Base-by-base conservation (phyloP, 75 land plant genomes). In the Picea sitchensis region DNA sequence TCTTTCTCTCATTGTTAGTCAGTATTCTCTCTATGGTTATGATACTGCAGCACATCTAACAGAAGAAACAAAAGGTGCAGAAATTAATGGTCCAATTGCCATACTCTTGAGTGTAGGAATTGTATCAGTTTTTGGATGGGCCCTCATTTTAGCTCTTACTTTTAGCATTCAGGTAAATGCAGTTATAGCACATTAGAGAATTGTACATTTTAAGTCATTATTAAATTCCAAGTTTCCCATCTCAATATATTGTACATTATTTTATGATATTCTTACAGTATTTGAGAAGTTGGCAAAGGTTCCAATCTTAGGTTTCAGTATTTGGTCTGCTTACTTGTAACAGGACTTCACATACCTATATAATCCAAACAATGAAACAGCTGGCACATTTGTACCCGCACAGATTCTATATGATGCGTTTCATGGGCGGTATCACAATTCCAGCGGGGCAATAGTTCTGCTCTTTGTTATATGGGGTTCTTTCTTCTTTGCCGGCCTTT, bases 381-480 rank as follows among this genome's bases (percentile, higher is more conserved):
- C 90, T 30, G 97, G 97, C 63, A 78, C 73, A 38, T 95, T 92
- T 86, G 95, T 93, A 26, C 93, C 96, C 15, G 97, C 92, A 61
- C 97, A 95, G 75, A 95, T 95, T 63, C 86, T 95, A 12, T 95
- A 93, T 71, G 97, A 95, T 89, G 97, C 95, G 59, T 93, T 95
- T 80, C 88, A 93, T 87, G 97, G 97, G 79, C 79, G 97, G 41
- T 93, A 87, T 77, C 88, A 89, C 18, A 93, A 85, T 80, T 76
- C 85, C 34, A 76, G 85, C 75, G 97, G 95, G 36, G 95, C 95
- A 12, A 92, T 95, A 23, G 69, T 95, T 17, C 62, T 95, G 38
- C 82, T 95, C 4, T 73, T 89, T 77, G 65, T 95, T 54, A 93
- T 92, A 32, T 92, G 97, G 95, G 95, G 91, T 17, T 95, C 95